Base-by-base conservation (phyloP, 257 asterid species). In the Misopates orontium region DNA sequence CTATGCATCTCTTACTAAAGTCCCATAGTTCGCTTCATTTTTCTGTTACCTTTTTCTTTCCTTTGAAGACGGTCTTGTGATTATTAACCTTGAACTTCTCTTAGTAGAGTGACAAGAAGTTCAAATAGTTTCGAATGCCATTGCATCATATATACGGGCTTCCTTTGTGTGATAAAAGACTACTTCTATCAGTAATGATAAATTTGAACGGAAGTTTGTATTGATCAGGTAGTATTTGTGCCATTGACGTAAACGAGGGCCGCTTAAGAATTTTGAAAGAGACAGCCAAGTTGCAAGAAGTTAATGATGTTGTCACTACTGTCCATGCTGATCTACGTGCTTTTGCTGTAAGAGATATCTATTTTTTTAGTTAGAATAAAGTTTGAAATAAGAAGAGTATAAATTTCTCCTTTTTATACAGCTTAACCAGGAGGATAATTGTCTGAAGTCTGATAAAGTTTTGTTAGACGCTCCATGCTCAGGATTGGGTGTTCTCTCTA, bases 401-500 rank as follows among this genome's bases (percentile, higher is more conserved):
- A 5, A 47, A 22, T 1, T 64, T 62, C 12, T 19, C 11, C 22
- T 45, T 14, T 64, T 20, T 62, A 55, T 31, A 44, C 3, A 71
- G 63, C 57, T 62, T 62, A 42, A 67, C 18, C 80, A 91, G 98
- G 86, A 71, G 24, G 60, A 75, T 53, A 70, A 79, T 53, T 18
- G 11, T 20, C 65, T 57, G 77, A 87, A 79, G 78, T 82, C 73
- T 69, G 96, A 89, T 70, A 91, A 91, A 85, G 98, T 91, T 72
- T 81, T 91, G 79, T 83, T 91, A 72, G 98, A 91, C 74, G 95
- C 96, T 62, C 98, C 98, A 57, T 91, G 98, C 77, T 91, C 98
- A 1, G 98, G 98, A 77, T 54, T 91, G 72, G 98, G 98, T 50
- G 98, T 91, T 70, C 92, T 91, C 59, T 89, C 96, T 54, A 91